Conservation (phyloP, 2,329 filamentous ascomycete species). For the Fusarium lateritium region DNA sequence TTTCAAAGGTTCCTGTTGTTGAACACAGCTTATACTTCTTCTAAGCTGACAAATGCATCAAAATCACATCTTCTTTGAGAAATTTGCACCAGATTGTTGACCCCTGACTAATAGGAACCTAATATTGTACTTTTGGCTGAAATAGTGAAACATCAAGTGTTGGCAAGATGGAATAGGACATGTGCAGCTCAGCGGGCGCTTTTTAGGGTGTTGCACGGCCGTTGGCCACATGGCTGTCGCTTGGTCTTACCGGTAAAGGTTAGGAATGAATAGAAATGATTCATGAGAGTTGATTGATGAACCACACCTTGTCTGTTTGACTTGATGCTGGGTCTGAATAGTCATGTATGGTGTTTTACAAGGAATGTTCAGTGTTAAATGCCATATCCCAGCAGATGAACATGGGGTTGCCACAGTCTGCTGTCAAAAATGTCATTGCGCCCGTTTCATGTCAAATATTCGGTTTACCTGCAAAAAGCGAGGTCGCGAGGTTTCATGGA, state of each 20-base stretch:
- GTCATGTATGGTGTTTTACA: not conserved
- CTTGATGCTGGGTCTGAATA: not conserved
- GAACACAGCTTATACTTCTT: slow-evolving; percentile 1
- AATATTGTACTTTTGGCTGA: slow-evolving; percentile 1
- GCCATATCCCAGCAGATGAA: not conserved
- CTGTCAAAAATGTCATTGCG: slow-evolving; percentile 13
- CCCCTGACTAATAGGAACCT: slow-evolving; percentile 8
- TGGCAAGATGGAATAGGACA: slow-evolving; percentile 25
- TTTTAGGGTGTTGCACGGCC: slow-evolving; percentile 14
- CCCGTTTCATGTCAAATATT: slow-evolving; percentile 4
- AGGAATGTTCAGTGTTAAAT: slow-evolving; percentile 17
- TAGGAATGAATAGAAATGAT: slow-evolving; percentile 6
- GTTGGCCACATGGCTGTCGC: slow-evolving; percentile 19
- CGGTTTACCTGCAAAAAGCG: slow-evolving; percentile 2
- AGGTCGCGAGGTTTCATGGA: slow-evolving; percentile 29
- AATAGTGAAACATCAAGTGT: slow-evolving; percentile 15
- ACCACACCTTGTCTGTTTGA: not conserved
- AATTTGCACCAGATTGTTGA: not conserved
- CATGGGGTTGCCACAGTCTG: not conserved
- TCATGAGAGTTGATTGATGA: not conserved
- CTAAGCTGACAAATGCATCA: slow-evolving; percentile 14
- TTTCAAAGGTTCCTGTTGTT: not conserved
- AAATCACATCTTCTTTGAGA: not conserved
- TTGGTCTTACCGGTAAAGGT: not conserved
- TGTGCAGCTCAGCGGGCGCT: slow-evolving; percentile 38